Conservation (phyloP, 179 eudicot species). For the Beta corolliflora region DNA sequence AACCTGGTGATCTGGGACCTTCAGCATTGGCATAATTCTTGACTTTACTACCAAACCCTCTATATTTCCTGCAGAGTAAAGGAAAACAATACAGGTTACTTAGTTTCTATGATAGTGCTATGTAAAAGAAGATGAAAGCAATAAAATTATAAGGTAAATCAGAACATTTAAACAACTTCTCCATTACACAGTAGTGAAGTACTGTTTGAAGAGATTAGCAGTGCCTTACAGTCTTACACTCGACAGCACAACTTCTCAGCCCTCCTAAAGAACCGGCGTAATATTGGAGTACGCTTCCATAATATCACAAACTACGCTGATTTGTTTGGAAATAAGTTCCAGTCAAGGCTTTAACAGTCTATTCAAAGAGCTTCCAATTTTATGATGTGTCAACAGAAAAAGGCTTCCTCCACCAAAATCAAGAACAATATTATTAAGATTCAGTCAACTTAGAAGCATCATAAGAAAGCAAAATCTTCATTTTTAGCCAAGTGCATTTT, state of each 20-base stretch:
- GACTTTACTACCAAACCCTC: background rate
- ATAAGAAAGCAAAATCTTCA: background rate
- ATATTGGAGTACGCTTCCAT: background rate
- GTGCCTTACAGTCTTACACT: too few species aligned
- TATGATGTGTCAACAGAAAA: too few species aligned
- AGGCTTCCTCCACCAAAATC: too few species aligned
- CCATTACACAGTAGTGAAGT: background rate
- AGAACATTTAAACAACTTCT: background rate
- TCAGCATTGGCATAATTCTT: constrained; percentile 43
- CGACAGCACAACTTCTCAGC: background rate
- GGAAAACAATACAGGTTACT: background rate
- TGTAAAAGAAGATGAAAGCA: background rate
- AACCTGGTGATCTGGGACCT: constrained; percentile 82
- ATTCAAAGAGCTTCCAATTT: too few species aligned
- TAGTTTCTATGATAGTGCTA: background rate
- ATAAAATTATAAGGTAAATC: background rate
- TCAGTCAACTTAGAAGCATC: background rate
- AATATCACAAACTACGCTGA: background rate
- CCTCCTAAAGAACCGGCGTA: background rate
- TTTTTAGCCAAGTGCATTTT: background rate
- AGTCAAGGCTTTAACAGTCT: too few species aligned
- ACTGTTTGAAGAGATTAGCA: background rate
- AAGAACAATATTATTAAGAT: background rate
- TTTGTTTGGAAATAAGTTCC: too few species aligned
- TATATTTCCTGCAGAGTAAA: constrained; percentile 13